Percentiles rank a stretch among this genome's conserved stretches.
Conservation (phyloP, 2,329 filamentous ascomycete genomes). For the Claviceps sorghi region DNA sequence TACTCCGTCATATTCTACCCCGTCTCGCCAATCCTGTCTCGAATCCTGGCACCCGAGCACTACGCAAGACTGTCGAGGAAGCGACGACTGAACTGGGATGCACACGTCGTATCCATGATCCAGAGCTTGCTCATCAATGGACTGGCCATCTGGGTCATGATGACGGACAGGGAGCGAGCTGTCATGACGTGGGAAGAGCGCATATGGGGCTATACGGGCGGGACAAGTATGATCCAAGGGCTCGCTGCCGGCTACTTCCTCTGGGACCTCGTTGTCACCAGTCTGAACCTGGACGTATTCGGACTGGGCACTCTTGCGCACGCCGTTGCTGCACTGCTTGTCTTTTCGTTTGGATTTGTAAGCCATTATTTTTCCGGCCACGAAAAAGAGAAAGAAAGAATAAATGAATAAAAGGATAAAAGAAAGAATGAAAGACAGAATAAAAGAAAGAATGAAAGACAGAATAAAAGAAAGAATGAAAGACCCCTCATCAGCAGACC, state of each 20-base stretch:
- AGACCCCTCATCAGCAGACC: not conserved
- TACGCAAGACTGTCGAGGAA: constrained; percentile 53
- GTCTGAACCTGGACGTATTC: constrained; percentile 55
- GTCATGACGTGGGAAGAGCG: constrained; percentile 52
- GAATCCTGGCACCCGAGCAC: constrained; percentile 42
- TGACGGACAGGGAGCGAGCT: constrained; percentile 49
- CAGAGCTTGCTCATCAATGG: constrained; percentile 60
- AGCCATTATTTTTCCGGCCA: constrained; percentile 21
- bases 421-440: too few relatives aligned
- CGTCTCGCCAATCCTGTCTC: constrained; percentile 53
- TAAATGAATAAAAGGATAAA: too few relatives aligned
- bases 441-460: too few relatives aligned
- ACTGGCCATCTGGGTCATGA: constrained; percentile 62
- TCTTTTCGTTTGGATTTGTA: constrained; percentile 70
- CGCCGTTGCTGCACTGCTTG: constrained; percentile 56
- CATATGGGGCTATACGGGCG: constrained; percentile 65
- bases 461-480: too few relatives aligned
- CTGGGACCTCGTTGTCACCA: constrained; percentile 64
- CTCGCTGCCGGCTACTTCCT: constrained; percentile 71
- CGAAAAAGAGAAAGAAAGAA: not conserved
- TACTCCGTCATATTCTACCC: constrained; percentile 56
- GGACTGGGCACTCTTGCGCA: constrained; percentile 65
- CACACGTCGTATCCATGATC: constrained; percentile 70
- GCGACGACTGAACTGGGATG: constrained; percentile 63
- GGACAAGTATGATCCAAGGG: constrained; percentile 57